Evolutionary conservation across 2,329 filamentous ascomycete genomes (phyloP).

Genomic region (Exophiala mesophila): DNA sequence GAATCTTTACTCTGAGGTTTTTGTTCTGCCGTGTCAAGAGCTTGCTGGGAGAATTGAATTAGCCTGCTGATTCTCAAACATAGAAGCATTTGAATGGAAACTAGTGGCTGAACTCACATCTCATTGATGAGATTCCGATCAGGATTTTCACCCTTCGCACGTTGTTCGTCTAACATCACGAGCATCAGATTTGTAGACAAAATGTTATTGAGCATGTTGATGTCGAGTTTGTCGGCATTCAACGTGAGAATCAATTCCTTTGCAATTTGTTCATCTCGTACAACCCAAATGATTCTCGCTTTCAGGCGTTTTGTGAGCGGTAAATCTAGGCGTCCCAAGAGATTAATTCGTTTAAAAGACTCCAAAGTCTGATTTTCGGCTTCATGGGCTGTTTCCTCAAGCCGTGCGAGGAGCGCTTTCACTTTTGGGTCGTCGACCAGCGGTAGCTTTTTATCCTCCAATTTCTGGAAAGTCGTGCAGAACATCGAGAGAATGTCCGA

Average conservation of each 20-base stretch:
- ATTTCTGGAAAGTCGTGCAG: background rate
- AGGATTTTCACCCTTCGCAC: no score
- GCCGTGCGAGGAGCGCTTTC: background rate
- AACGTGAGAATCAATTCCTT: slow-evolving; percentile 4
- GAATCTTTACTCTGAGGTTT: no score
- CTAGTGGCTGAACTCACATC: no score
- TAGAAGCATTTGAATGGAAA: no score
- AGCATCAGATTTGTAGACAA: no score
- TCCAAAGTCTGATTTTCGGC: background rate
- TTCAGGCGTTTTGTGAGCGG: background rate
- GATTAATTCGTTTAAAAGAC: slow-evolving; percentile 1
- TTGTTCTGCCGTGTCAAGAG: no score
- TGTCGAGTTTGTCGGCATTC: background rate
- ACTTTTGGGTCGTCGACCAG: background rate
- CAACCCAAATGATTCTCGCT: slow-evolving; percentile 2
- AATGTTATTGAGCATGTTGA: background rate
- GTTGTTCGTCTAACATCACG: no score
- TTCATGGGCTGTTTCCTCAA: background rate
- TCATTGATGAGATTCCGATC: no score
- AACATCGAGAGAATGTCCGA: background rate
- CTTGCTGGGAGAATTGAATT: no score
- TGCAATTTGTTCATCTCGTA: slow-evolving; percentile 3
- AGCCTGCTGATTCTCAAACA: no score
- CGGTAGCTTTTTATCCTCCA: background rate
- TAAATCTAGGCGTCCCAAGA: background rate